These are phyloP conservation scores for Bipolaris zeicola DNA, from an alignment of 2,329 filamentous ascomycete species.

Conservation along the genomic window DNA sequence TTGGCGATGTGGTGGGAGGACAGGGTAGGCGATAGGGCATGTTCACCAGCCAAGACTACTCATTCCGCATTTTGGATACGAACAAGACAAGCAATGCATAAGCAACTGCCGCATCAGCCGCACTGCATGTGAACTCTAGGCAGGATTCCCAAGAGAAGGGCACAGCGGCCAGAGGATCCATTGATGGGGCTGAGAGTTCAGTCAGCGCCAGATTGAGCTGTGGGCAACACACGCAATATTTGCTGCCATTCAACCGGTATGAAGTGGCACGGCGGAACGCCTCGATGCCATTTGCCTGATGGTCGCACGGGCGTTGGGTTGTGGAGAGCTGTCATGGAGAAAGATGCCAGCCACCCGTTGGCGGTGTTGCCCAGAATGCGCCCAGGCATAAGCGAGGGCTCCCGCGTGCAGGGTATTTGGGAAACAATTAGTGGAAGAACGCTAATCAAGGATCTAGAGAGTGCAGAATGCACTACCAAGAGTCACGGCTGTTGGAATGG, in stretches of 20 bases:
- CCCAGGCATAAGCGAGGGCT: conserved; percentile 11
- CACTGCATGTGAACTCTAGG: neutral
- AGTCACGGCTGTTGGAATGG: conserved; percentile 1
- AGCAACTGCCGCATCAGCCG: conserved; percentile 13
- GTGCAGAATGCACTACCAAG: conserved; percentile 8
- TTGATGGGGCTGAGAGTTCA: neutral
- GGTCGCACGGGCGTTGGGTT: neutral
- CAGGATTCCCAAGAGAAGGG: neutral
- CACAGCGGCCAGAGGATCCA: conserved; percentile 6
- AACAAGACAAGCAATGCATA: conserved; percentile 15
- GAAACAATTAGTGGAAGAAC: neutral
- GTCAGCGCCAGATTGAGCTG: conserved; percentile 1
- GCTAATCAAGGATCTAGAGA: conserved; percentile 4
- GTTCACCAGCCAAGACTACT: conserved; percentile 7
- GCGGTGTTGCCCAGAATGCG: conserved; percentile 6
- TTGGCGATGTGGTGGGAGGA: conserved; percentile 5
- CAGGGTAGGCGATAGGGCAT: conserved; percentile 4
- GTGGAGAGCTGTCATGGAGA: conserved; percentile 7
- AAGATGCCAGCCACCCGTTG: conserved; percentile 9
- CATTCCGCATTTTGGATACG: conserved; percentile 1
- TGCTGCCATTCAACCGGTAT: conserved; percentile 10
- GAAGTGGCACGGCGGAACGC: neutral
- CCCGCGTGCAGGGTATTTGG: conserved; percentile 5
- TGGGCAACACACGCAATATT: conserved; percentile 4
- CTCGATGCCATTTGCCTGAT: conserved; percentile 1